phyloP scores from a whole-genome alignment of 495 filamentous ascomycete genomes.

The Coniosporium apollinis region DNA sequence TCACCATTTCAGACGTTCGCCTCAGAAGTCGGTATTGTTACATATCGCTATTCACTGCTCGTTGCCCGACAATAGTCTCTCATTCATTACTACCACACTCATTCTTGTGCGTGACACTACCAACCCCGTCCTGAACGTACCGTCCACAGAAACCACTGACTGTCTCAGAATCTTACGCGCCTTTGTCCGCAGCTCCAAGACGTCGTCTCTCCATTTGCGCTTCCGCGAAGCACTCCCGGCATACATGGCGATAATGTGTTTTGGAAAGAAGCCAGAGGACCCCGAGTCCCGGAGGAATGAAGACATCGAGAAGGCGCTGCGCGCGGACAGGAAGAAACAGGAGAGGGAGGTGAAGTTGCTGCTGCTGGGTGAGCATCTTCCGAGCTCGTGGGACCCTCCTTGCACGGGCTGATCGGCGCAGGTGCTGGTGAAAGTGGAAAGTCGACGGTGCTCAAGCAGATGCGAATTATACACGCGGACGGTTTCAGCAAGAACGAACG shows the following conservation, averaged over 20 bases:
- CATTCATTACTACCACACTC: too few relatives aligned
- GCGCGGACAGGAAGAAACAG: slow-evolving; percentile 88
- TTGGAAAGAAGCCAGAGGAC: slow-evolving; percentile 20
- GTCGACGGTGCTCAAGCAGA: slow-evolving; percentile 98
- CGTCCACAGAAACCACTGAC: too few relatives aligned
- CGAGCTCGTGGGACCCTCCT: slow-evolving; percentile 1
- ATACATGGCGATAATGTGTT: slow-evolving; percentile 20
- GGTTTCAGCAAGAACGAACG: slow-evolving; percentile 65
- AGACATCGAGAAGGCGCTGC: slow-evolving; percentile 97
- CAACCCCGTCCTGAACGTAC: too few relatives aligned
- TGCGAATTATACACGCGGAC: slow-evolving; percentile 80
- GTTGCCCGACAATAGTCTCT: too few relatives aligned
- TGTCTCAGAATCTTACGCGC: too few relatives aligned
- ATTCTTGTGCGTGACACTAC: too few relatives aligned
- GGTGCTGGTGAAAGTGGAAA: slow-evolving; percentile 99
- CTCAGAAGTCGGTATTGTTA: too few relatives aligned
- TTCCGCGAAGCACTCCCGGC: too few relatives aligned
- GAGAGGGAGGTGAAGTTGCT: slow-evolving; percentile 99
- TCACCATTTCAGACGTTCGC: too few relatives aligned
- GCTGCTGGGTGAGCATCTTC: slow-evolving; percentile 59
- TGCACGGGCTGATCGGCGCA: slow-evolving; percentile 21
- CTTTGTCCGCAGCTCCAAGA: too few relatives aligned
- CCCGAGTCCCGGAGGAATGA: slow-evolving; percentile 50
- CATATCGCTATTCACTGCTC: too few relatives aligned
- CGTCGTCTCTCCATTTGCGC: too few relatives aligned